Evolutionary conservation across 2,329 filamentous ascomycete genomes (phyloP).

Genomic region (Plenodomus biglobosus): DNA sequence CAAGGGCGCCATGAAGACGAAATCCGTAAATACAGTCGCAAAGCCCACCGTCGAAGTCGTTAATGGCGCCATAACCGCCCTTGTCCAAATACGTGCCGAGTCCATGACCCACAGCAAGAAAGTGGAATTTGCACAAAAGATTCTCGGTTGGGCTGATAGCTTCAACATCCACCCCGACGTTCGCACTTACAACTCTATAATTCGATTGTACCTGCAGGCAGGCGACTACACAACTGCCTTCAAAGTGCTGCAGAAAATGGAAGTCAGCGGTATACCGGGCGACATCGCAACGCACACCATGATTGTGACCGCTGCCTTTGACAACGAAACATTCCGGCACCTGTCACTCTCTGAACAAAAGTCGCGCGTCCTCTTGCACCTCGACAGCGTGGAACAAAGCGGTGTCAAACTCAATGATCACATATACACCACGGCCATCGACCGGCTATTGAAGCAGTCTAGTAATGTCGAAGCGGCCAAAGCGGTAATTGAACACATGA

Average conservation of each 20-base stretch:
- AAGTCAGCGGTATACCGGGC: slow-evolving; percentile 55
- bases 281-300: slow-evolving; percentile 74
- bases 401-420: slow-evolving; percentile 63
- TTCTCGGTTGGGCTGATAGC: slow-evolving; percentile 48
- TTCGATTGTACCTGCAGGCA: slow-evolving; percentile 60
- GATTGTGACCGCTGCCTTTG: slow-evolving; percentile 63
- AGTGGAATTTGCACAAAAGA: slow-evolving; percentile 36
- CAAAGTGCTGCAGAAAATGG: slow-evolving; percentile 62
- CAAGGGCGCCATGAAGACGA: slow-evolving; percentile 18
- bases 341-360: slow-evolving; percentile 54
- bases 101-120: slow-evolving; percentile 47
- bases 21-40: slow-evolving; percentile 48
- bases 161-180: slow-evolving; percentile 52
- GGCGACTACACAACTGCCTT: slow-evolving; percentile 54
- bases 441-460: slow-evolving; percentile 59
- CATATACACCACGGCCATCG: slow-evolving; percentile 70
- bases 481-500: slow-evolving; percentile 66
- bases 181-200: slow-evolving; percentile 66
- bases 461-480: slow-evolving; percentile 56
- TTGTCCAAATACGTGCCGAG: slow-evolving; percentile 49
- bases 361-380: slow-evolving; percentile 55
- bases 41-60: slow-evolving; percentile 65
- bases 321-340: slow-evolving; percentile 50
- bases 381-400: slow-evolving; percentile 57
- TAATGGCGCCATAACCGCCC: slow-evolving; percentile 68